These are phyloP conservation scores for Brassica carinata DNA, from an alignment of 345 rosid genomes.

Conservation along the genomic window DNA sequence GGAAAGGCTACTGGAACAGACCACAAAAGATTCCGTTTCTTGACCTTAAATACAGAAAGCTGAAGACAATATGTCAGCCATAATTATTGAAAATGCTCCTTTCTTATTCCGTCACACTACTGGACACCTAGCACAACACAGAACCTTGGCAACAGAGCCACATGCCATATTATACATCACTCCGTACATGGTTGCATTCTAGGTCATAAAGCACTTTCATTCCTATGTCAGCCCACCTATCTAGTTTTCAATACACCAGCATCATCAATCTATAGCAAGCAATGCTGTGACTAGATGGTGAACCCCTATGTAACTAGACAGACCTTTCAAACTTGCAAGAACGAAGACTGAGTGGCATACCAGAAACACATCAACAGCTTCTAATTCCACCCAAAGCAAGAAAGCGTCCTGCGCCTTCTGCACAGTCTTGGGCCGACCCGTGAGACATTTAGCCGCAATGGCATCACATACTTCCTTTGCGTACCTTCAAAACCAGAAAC, in stretches of 20 bases:
- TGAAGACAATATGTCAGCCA: slow-evolving; percentile 5
- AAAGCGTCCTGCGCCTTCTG: slow-evolving; percentile 91
- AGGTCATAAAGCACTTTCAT: slow-evolving; percentile 9
- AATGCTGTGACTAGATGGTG: slow-evolving; percentile 10
- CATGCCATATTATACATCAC: background rate
- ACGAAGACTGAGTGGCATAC: slow-evolving; percentile 44
- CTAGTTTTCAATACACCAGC: slow-evolving; percentile 5
- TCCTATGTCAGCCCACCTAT: slow-evolving; percentile 19
- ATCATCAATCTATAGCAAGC: slow-evolving; percentile 4
- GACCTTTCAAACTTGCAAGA: slow-evolving; percentile 15
- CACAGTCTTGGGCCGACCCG: slow-evolving; percentile 94
- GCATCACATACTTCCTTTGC: slow-evolving; percentile 97
- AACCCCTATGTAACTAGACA: background rate
- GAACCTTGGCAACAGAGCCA: background rate
- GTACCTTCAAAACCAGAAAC: slow-evolving; percentile 51
- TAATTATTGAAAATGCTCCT: slow-evolving; percentile 14
- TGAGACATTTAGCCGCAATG: slow-evolving; percentile 84
- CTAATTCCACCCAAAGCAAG: slow-evolving; percentile 97
- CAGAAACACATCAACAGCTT: slow-evolving; percentile 88
- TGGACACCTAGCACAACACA: background rate
- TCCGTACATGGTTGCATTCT: slow-evolving; percentile 21
- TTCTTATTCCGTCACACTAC: background rate
- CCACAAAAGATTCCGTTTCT: slow-evolving; percentile 19
- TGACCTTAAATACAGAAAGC: background rate
- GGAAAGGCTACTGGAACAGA: slow-evolving; percentile 20